Evolutionary conservation across 805 yeast species (phyloP), one percentile per base, ranked within the genome.

Genomic region (Suhomyces prunicola): DNA sequence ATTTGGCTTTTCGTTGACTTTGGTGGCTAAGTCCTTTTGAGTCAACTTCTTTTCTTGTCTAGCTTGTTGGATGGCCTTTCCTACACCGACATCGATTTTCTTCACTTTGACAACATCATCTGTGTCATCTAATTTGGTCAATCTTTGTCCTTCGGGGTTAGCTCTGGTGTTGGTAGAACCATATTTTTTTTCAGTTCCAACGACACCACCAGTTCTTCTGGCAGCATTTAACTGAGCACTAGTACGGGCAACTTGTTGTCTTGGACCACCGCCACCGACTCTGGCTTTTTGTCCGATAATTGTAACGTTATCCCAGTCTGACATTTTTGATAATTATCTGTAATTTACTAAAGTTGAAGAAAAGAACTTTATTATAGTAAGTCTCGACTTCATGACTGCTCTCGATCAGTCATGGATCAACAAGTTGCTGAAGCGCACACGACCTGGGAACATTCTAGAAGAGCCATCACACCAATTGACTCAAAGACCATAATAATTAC

Each of bases 1-100:
- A 61, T 86, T 90, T 56, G 97, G 97, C 79, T 94, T 94, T 77
- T 94, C 99, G 70, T 92, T 93, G 67, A 93, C 82, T 71, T 87
- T 88, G 53, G 97, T 90, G 63, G 99, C 99, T 65, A 94, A 81
- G 64, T 94, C 99, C 81, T 94, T 94, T 74, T 94, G 99, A 8
- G 97, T 87, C 68, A 92, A 69, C 65, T 84, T 83, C 80, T 91
- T 90, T 54, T 89, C 97, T 64, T 84, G 86, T 77, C 99, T 86
- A 36, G 88, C 97, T 69, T 85, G 79, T 50, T 85, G 81, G 61
- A 94, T 91, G 51, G 93, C 87, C 69, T 87, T 88, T 60, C 98
- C 99, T 29, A 94, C 98, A 54, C 76, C 74, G 12, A 81, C 76
- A 52, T 90, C 96, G 50, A 94, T 73, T 74, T 92, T 94, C 74